These are phyloP conservation scores for Aspergillus sojae DNA, from an alignment of 2,329 filamentous ascomycete species.

Conservation along the genomic window DNA sequence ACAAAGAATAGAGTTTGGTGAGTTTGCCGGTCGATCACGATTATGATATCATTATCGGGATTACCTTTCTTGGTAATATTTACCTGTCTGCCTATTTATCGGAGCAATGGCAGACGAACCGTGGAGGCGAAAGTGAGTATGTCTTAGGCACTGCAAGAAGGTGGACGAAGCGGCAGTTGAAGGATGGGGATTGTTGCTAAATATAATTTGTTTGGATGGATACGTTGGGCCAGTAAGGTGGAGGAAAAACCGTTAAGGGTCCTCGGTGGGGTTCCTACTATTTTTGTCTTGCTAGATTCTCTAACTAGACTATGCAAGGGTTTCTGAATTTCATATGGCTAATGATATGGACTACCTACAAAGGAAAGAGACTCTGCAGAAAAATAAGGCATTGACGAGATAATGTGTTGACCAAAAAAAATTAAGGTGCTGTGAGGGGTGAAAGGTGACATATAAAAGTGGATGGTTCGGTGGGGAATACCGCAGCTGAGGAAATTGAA, in stretches of 20 bases:
- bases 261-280: not conserved
- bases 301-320: not conserved
- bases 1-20: not conserved
- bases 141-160: not conserved
- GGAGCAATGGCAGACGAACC: not conserved
- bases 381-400: not conserved
- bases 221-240: not conserved
- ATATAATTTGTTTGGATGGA: not conserved
- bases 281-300: too few species aligned
- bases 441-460: not conserved
- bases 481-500: not conserved
- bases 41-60: not conserved
- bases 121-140: not conserved
- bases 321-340: not conserved
- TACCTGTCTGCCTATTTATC: not conserved
- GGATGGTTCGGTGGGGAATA: not conserved
- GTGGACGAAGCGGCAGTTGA: not conserved
- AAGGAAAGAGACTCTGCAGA: not conserved
- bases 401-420: not conserved
- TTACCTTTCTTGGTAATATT: not conserved
- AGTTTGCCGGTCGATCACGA: not conserved
- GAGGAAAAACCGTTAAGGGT: not conserved
- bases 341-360: not conserved
- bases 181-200: conserved; percentile 1
- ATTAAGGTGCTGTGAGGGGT: not conserved